A percentile compares a stretch with the other conserved stretches of the same genome.
Evolutionary conservation across 306 rosid species (phyloP).

Genomic region (Spatholobus suberectus): DNA sequence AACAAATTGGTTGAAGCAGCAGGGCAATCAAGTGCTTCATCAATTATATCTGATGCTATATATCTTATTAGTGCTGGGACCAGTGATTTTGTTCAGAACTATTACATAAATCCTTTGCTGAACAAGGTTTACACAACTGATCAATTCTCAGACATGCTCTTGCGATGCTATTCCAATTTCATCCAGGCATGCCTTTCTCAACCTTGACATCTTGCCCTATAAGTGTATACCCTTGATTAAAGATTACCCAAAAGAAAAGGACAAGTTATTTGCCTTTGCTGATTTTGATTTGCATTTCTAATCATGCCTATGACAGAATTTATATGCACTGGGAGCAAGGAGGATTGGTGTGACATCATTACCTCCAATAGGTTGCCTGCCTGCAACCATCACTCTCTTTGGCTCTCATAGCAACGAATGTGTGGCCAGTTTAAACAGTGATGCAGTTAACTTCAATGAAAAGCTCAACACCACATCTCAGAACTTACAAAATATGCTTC

Average conservation of each 20-base stretch:
- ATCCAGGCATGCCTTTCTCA: constrained; percentile 54
- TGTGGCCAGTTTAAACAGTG: constrained; percentile 53
- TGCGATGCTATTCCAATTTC: constrained; percentile 51
- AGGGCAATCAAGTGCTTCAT: constrained; percentile 56
- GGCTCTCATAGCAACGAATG: constrained; percentile 56
- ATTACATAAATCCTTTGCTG: constrained; percentile 69
- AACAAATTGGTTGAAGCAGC: constrained; percentile 49
- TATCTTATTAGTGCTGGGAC: constrained; percentile 60
- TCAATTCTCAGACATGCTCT: constrained; percentile 66
- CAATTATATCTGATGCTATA: constrained; percentile 62
- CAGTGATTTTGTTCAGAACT: constrained; percentile 76
- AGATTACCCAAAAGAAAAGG: not conserved
- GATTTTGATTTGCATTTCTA: not conserved
- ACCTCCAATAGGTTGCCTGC: constrained; percentile 75
- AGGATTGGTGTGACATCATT: constrained; percentile 70
- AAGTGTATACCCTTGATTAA: not conserved
- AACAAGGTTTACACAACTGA: constrained; percentile 44
- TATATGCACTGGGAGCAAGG: constrained; percentile 76
- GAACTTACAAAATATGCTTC: constrained; percentile 49
- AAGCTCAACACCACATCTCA: constrained; percentile 65
- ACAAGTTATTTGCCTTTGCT: not conserved
- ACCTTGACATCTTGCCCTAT: not conserved
- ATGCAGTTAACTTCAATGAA: constrained; percentile 59
- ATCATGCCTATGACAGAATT: constrained; percentile 44
- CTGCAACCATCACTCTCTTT: constrained; percentile 65